phyloP scores from a whole-genome alignment of 2,329 filamentous ascomycete species.

The Hypoxylon sp. region DNA sequence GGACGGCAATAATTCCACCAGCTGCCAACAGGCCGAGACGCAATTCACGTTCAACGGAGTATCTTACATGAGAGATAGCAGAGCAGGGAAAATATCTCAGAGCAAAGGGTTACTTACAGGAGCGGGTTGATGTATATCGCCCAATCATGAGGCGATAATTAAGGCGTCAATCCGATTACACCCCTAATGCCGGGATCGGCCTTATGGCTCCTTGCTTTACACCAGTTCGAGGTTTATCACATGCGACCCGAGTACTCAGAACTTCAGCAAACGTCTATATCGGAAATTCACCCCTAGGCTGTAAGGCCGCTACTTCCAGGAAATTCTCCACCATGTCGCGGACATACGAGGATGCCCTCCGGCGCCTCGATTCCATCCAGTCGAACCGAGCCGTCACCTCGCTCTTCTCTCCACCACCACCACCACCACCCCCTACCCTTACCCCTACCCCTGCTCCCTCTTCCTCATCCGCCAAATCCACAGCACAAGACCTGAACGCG shows the following conservation, averaged over 20 bases:
- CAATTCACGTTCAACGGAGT: slow-evolving; percentile 8
- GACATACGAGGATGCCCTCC: slow-evolving; percentile 75
- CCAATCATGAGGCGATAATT: slow-evolving; percentile 2
- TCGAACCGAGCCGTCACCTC: slow-evolving; percentile 77
- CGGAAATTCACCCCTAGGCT: background rate
- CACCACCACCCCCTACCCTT: slow-evolving; percentile 57
- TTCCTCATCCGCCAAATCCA: slow-evolving; percentile 62
- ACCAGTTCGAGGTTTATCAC: slow-evolving; percentile 3
- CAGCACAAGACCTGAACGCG: slow-evolving; percentile 69
- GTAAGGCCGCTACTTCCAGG: background rate
- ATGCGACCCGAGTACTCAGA: background rate
- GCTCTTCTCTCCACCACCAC: slow-evolving; percentile 63
- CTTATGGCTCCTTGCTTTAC: slow-evolving; percentile 24
- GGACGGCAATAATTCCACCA: background rate
- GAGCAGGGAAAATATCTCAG: slow-evolving; percentile 4
- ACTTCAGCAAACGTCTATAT: background rate
- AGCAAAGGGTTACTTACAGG: background rate
- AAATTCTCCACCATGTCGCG: slow-evolving; percentile 49
- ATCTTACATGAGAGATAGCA: slow-evolving; percentile 2
- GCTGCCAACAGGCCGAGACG: slow-evolving; percentile 4
- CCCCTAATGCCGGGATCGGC: slow-evolving; percentile 2
- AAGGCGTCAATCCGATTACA: background rate
- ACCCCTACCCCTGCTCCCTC: slow-evolving; percentile 58
- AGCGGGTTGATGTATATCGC: background rate
- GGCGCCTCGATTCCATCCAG: slow-evolving; percentile 80